Evolutionary conservation across 1,284 basidiomycete species (phyloP), one percentile per base, ranked within the genome.

Genomic region (Pisolithus thermaeus): DNA sequence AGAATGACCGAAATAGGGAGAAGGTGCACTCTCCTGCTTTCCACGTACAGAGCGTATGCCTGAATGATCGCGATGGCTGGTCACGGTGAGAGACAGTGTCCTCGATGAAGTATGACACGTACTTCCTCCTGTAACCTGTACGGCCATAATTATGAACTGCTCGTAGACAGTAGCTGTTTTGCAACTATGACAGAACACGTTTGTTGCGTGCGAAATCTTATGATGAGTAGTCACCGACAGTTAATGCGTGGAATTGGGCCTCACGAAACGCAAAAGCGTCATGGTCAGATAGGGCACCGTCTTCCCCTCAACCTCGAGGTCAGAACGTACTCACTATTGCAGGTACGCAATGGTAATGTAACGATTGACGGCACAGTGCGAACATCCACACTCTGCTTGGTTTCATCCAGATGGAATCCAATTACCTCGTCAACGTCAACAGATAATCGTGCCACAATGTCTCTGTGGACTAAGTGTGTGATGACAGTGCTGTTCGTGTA

Each of bases 371-470:
- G 70, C 67, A 59, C 74, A 75, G 57, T 6, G 58, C 22, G 8
- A 62, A 61, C 4, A 55, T 59, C 60, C 65, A 69, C 20, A 60
- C 63, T 32, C 63, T 47, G 5, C 50, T 46, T n/a, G 56, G 51
- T 2, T 59, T 49, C 9, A 47, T 54, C 73, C 74, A 76, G 58
- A 72, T 74, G 18, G 64, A 59, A 16, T 63, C 61, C 28, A 71
- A 51, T 54, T 77, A 75, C 11, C 52, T 50, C 2, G 61, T 47
- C 14, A 75, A 47, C 1, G 73, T 77, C 32, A 75, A 58, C 7
- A 61, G 9, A 50, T 72, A 73, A 54, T 77, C 74, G 44, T 75
- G 75, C 42, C 69, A 66, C 8, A 76, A 63, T 37, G 74, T 61
- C 1, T 50, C 70, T 74, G 14, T 30, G 12, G 4, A 8, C 4